phyloP scores from a whole-genome alignment of 1,139 yeast species.

The Candida dubliniensis region DNA sequence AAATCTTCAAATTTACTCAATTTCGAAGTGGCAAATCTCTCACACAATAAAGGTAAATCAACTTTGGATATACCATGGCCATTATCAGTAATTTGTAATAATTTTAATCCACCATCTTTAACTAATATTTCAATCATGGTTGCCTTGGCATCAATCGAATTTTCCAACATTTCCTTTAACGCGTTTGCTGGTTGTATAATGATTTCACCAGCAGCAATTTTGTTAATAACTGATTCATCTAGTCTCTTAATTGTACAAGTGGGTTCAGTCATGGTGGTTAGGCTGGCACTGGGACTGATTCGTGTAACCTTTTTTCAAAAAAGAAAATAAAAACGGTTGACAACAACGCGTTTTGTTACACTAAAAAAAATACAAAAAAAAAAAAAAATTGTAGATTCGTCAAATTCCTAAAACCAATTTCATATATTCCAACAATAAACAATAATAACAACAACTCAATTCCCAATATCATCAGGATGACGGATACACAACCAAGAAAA shows the following conservation, averaged over 20 bases:
- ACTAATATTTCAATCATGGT: slow-evolving; percentile 50
- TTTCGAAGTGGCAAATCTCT: slow-evolving; percentile 60
- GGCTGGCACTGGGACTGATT: too few species aligned
- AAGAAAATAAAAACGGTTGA: not conserved
- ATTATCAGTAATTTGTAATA: slow-evolving; percentile 54
- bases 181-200: slow-evolving; percentile 89
- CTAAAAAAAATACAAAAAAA: not conserved
- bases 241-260: slow-evolving; percentile 38
- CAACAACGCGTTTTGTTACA: not conserved
- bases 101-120: slow-evolving; percentile 55
- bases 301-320: not conserved
- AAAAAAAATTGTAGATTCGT: not conserved
- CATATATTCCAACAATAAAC: not conserved
- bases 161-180: slow-evolving; percentile 55
- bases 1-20: slow-evolving; percentile 50
- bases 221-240: slow-evolving; percentile 71
- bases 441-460: too few species aligned
- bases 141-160: slow-evolving; percentile 53
- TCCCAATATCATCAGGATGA: not conserved
- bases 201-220: slow-evolving; percentile 97
- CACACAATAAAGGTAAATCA: slow-evolving; percentile 52
- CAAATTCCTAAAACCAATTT: not conserved
- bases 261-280: slow-evolving; percentile 3
- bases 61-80: slow-evolving; percentile 50
- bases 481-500: slow-evolving; percentile 1